Evolutionary conservation across 305 asterid species (phyloP).

Genomic region (Rubia balearica): DNA sequence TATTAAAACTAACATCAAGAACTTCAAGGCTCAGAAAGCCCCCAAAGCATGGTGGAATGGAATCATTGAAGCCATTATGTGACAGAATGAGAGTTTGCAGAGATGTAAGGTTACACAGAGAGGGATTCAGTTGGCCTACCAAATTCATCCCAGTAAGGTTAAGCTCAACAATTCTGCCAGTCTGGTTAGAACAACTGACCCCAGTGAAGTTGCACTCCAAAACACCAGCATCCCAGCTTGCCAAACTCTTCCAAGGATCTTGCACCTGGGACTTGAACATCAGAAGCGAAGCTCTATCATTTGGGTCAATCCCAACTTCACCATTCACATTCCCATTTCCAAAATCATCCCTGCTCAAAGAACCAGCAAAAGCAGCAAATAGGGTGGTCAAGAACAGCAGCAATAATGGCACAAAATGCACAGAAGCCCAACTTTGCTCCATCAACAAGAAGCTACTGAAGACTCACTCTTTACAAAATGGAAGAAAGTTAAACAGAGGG

Average conservation of each 20-base stretch:
- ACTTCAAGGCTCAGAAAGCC: constrained; percentile 31
- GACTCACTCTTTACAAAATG: neutral
- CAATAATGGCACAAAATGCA: constrained; percentile 16
- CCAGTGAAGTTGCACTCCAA: constrained; percentile 40
- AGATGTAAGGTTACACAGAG: constrained; percentile 59
- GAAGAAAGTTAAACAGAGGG: neutral
- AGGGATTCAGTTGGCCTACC: constrained; percentile 52
- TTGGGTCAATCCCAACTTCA: constrained; percentile 21
- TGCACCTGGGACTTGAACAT: constrained; percentile 51
- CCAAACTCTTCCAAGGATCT: constrained; percentile 37
- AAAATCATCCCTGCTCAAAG: constrained; percentile 14
- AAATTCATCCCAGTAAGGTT: constrained; percentile 60
- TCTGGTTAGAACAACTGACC: constrained; percentile 43
- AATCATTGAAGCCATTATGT: constrained; percentile 45
- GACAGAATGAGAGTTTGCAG: constrained; percentile 58
- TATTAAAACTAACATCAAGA: constrained; percentile 66
- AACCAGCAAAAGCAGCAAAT: constrained; percentile 26
- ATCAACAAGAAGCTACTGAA: constrained; percentile 5
- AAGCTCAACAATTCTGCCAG: constrained; percentile 52
- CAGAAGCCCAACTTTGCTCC: constrained; percentile 17
- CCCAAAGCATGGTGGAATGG: constrained; percentile 51
- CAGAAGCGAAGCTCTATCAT: constrained; percentile 51
- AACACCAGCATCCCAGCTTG: constrained; percentile 43
- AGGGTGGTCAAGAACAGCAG: constrained; percentile 16
- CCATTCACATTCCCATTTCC: constrained; percentile 9